Evolutionary conservation across 1,284 basidiomycete species (phyloP), one percentile per base, ranked within the genome.

Genomic region (Sporisorium graminicola): DNA sequence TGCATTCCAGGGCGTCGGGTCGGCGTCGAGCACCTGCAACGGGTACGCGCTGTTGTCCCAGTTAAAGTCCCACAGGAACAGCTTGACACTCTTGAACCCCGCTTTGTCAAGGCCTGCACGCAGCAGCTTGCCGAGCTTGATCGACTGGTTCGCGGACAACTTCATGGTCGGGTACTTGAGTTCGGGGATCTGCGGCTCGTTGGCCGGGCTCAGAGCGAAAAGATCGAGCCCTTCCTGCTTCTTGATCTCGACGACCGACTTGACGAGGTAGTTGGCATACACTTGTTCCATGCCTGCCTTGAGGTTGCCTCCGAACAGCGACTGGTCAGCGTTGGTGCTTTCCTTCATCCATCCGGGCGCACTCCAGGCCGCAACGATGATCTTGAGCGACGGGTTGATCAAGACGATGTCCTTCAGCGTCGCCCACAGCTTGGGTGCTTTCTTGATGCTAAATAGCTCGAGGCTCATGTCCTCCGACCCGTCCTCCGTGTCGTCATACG

Each of bases 281-380:
- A 64, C 58, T 1, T 63, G 40, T 35, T 81, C 70, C 61, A 69
- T 77, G 13, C 74, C 63, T 5, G 49, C 9, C 35, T 78, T 66
- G 20, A 80, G 53, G 14, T 56, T 26, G 8, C 79, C 79, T 3
- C 78, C 76, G 43, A 72, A 74, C 24, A 79, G 49, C 42, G 64
- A 58, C 50, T 73, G 64, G 12, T 59, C 58, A 2, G 53, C 35
- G 43, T 70, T 57, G n/a, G 61, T 35, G 54, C 52, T 53, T 29
- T 64, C 60, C 70, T 81, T 81, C 78, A 80, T 79, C 79, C 79
- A 81, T 6, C 72, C 78, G 1, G 79, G 79, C n/a, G 73, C 65
- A 13, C 51, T 58, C 79, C 79, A 81, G 2, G 79, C 55, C 8
- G 78, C 68, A 7, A 57, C 51, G 27, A 69, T 51, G 52, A 74